These are phyloP conservation scores for Backusella tarrabulga DNA, from an alignment of 192 early-diverging fungal genomes.

Conservation along the genomic window DNA sequence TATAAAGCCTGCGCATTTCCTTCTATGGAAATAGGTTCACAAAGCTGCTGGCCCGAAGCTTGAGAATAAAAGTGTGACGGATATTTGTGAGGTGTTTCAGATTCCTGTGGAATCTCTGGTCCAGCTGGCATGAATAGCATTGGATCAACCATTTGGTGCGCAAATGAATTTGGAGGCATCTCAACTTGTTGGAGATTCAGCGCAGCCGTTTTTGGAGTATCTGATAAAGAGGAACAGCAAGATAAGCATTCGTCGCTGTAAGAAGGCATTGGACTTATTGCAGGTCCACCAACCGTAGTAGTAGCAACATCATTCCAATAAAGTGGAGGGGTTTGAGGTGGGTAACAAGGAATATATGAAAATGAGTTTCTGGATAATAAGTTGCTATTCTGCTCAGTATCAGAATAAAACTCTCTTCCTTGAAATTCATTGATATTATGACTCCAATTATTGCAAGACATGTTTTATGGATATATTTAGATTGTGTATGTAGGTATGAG, in stretches of 20 bases:
- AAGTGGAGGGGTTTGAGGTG: neutral
- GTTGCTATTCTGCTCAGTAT: neutral
- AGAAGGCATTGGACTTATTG: neutral
- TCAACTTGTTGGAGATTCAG: neutral
- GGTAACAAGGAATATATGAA: neutral
- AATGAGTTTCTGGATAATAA: neutral
- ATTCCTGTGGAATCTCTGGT: neutral
- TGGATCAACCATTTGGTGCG: neutral
- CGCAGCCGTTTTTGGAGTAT: neutral
- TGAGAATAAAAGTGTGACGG: conserved; percentile 2
- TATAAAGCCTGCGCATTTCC: conserved; percentile 7
- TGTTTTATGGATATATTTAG: neutral
- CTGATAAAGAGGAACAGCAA: neutral
- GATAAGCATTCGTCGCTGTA: neutral
- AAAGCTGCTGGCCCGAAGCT: neutral
- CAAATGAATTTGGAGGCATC: neutral
- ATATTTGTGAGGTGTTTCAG: neutral
- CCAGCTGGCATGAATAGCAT: neutral
- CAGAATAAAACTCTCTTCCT: neutral
- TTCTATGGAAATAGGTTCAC: neutral
- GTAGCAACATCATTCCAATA: conserved; percentile 3
- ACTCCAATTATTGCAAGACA: neutral
- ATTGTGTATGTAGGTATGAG: neutral
- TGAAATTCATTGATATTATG: neutral
- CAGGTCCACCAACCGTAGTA: neutral